These are phyloP conservation scores for Xerophyta viscosa DNA, from an alignment of 106 monocot genomes.

Conservation along the genomic window DNA sequence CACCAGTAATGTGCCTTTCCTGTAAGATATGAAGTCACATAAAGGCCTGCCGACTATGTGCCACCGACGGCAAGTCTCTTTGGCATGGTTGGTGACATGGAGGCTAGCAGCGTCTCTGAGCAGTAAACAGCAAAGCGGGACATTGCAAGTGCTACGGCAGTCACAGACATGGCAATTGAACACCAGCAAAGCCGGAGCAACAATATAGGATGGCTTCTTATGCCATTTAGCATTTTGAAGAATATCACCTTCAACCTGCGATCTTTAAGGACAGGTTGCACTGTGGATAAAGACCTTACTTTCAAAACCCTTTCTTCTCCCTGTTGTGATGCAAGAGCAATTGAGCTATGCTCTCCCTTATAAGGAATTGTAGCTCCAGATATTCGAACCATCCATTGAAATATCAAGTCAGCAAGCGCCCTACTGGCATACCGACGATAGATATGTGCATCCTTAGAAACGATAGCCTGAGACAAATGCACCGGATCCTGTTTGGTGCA, in stretches of 20 bases:
- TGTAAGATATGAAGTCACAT: too few relatives aligned
- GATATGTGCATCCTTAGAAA: slow-evolving; percentile 49
- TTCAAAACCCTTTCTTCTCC: background rate
- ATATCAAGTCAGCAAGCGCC: slow-evolving; percentile 53
- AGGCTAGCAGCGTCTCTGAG: slow-evolving; percentile 22
- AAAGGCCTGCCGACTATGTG: background rate
- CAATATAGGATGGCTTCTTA: slow-evolving; percentile 42
- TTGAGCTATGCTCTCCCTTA: background rate
- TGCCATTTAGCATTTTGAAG: slow-evolving; percentile 33
- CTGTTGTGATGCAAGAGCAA: slow-evolving; percentile 3
- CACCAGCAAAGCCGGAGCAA: slow-evolving; percentile 43
- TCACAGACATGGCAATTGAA: slow-evolving; percentile 25
- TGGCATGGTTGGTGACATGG: slow-evolving; percentile 23
- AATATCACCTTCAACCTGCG: slow-evolving; percentile 57
- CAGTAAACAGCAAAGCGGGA: slow-evolving; percentile 22
- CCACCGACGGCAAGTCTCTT: slow-evolving; percentile 20
- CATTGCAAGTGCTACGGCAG: slow-evolving; percentile 31
- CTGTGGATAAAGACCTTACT: slow-evolving; percentile 6
- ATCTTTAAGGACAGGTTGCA: slow-evolving; percentile 29
- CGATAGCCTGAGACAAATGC: slow-evolving; percentile 33
- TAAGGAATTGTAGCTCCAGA: background rate
- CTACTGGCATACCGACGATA: slow-evolving; percentile 31
- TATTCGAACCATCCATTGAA: slow-evolving; percentile 23
- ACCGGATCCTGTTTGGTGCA: slow-evolving; percentile 41
- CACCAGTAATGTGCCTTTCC: too few relatives aligned